Base-by-base conservation (phyloP, 495 filamentous ascomycete genomes). In the Massariosphaeria phaeospora region DNA sequence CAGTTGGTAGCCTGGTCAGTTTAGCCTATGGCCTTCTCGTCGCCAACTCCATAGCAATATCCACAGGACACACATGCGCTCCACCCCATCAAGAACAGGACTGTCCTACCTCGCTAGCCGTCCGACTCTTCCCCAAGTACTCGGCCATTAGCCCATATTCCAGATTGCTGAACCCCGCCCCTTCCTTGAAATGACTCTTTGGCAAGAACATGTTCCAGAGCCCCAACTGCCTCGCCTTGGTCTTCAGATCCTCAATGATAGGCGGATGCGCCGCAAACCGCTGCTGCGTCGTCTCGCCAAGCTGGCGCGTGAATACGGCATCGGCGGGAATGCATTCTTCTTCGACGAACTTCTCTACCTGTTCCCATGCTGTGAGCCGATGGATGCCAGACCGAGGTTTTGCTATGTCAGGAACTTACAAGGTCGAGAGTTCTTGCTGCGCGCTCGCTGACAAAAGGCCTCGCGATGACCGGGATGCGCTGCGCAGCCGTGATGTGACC, bases 151-250 rank as follows among this genome's bases (percentile, higher is more conserved):
- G 48, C 6, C 71, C 71, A 54, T 73, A 73, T 52, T 73, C 71
- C 45, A 73, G 43, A 57, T 73, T 73, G 47, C 65, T 69, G 58
- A 73, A 73, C n/a, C 71, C 71, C 3, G 91, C 90, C 13, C 90
- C 91, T 71, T 96, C 86, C 57, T 82, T 86, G 78, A 95, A 97
- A 73, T 96, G 91, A 61, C 82, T 88, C 73, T 88, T 91, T 40
- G 91, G 86, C 54, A 98, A 71, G 77, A 98, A 98, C 82, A 98
- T 86, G 69, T 98, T 98, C 93, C 93, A 98, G 38, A 98, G 76
- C 0, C 93, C 93, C n/a, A 91, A 75, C 64, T 84, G 76, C 66
- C 78, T 79, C 11, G 93, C 93, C 66, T 87, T 88, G 42, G 73
- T 71, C 78, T 98, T 98, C 58, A 98, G 77, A 34, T 88, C 81